phyloP scores from a whole-genome alignment of 1,284 basidiomycete species.

The Phylloporus sp. region DNA sequence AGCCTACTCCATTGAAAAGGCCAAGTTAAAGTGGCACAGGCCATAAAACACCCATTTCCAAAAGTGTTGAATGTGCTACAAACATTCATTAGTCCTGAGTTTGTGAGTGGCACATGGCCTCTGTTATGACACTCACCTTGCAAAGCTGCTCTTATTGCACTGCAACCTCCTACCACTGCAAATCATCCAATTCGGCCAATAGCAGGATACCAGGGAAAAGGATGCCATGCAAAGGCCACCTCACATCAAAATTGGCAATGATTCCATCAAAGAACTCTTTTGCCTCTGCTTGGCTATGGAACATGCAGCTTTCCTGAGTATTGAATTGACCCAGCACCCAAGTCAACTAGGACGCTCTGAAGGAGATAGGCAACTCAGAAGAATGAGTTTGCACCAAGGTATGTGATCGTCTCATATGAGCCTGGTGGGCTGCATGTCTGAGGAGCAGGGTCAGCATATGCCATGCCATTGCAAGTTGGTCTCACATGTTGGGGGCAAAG shows the following conservation, averaged over 20 bases:
- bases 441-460: not conserved
- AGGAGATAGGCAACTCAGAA: not conserved
- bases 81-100: not conserved
- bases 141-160: not conserved
- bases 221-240: not conserved
- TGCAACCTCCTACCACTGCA: not conserved
- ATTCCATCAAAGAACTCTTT: not conserved
- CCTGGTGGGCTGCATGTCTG: not conserved
- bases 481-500: not conserved
- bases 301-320: not conserved
- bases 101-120: not conserved
- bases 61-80: not conserved
- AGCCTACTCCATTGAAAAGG: not conserved
- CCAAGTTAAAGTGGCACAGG: not conserved
- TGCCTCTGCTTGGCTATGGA: not conserved
- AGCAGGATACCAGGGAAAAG: not conserved
- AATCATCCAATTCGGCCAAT: not conserved
- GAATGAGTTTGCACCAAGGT: not conserved
- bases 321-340: not conserved
- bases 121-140: not conserved
- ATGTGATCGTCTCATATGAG: not conserved
- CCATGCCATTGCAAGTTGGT: not conserved
- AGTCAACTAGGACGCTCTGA: not conserved
- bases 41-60: not conserved
- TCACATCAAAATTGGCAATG: not conserved